Base-by-base conservation (phyloP, 2,329 filamentous ascomycete genomes). In the Lojkania enalia region DNA sequence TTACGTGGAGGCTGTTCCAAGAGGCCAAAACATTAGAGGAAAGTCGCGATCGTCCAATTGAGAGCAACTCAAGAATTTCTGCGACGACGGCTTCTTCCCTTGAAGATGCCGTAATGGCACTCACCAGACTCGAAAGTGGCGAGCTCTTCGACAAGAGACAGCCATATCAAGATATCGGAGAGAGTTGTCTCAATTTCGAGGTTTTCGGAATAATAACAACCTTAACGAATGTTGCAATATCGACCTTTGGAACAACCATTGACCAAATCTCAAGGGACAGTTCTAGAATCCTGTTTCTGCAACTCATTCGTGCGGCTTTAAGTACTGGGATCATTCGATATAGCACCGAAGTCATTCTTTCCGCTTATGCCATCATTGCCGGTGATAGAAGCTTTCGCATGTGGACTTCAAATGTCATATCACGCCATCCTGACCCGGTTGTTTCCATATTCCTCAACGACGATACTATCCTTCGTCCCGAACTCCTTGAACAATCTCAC, bases 291-390 rank as follows among this genome's bases (percentile, higher is more conserved):
- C 74, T 80, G 6, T 81, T 92, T 36, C 73, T 92, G 25, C 85
- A 89, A 49, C 75, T 94, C 9, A 74, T 94, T 33, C 84, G 85
- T 48, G 79, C 82, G 27, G 84, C 83, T 12, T 78, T 86, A 39
- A 77, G 81, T 11, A 61, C 55, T 18, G 55, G 56, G 3, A 77
- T 85, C 29, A 77, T 91, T 31, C 82, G 84, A 7, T 95, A 95
- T 64, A 84, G 84, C 43, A 79, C 81, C 0, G 87, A 90, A 41
- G 77, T 90, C 3, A 74, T 95, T 6, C 76, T 78, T 23, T 79
- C 85, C 1, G 75, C 88, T 6, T 69, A 91, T 25, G 78, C 83
- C 0, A 76, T 90, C 2, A 72, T 95, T 33, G 59, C 56, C 4
- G 81, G 78, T 74, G 57, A 71, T 77, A 66, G 67, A 36, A 57